A percentile compares a stretch with the other conserved stretches of the same genome.
These are phyloP conservation scores for Pyrus bretschneideri DNA, from an alignment of 306 rosid genomes.

Conservation along the genomic window DNA sequence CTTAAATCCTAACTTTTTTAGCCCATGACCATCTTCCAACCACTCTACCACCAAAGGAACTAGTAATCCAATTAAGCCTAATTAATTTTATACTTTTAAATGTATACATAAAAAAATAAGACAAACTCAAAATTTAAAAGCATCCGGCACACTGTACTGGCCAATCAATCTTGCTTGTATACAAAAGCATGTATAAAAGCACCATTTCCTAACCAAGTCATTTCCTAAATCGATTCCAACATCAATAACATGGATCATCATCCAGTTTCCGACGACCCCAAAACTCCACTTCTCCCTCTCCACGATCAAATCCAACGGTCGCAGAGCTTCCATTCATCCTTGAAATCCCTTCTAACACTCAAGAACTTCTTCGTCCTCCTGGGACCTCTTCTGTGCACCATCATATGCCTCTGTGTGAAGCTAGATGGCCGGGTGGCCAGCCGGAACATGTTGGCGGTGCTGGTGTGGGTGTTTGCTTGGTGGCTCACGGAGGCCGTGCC, in stretches of 20 bases:
- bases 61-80: too few relatives aligned
- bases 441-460: conserved; percentile 65
- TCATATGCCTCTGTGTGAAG: conserved; percentile 45
- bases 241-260: background rate
- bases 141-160: too few relatives aligned
- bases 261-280: conserved; percentile 29
- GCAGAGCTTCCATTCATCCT: background rate
- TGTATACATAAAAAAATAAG: too few relatives aligned
- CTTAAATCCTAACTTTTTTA: too few relatives aligned
- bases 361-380: conserved; percentile 34
- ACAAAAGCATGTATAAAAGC: background rate
- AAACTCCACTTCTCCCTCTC: conserved; percentile 61
- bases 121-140: too few relatives aligned
- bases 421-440: conserved; percentile 33
- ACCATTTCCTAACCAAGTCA: background rate
- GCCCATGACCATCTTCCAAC: too few relatives aligned
- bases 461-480: conserved; percentile 78
- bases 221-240: background rate
- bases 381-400: conserved; percentile 54
- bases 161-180: too few relatives aligned
- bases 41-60: too few relatives aligned
- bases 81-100: too few relatives aligned
- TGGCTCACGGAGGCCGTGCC: conserved; percentile 91
- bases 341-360: conserved; percentile 26
- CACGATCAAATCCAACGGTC: conserved; percentile 21